phyloP scores from a whole-genome alignment of 768 basidiomycete species.

The Sarcomyxa edulis region DNA sequence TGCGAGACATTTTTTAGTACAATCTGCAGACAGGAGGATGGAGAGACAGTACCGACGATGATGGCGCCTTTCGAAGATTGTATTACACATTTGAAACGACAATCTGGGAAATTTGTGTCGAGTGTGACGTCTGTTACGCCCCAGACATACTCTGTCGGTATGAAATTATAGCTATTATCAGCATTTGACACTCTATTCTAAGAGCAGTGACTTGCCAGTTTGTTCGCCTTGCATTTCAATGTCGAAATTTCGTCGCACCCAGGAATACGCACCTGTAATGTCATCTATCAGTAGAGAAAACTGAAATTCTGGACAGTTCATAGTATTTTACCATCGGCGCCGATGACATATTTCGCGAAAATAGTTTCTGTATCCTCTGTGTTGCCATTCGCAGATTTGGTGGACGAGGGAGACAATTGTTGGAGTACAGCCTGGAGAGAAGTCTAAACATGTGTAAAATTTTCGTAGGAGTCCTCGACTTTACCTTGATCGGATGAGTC shows the following conservation, averaged over 20 bases:
- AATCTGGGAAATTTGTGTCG: conserved; percentile 75
- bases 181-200: no score
- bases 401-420: no score
- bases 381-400: no score
- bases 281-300: no score
- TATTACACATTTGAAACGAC: conserved; percentile 56
- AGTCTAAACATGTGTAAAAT: background rate
- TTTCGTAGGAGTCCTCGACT: conserved; percentile 5
- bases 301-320: background rate
- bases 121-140: conserved; percentile 75
- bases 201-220: conserved; percentile 21
- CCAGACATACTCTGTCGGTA: conserved; percentile 73
- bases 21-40: no score
- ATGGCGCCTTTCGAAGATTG: conserved; percentile 66
- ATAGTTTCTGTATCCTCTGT: conserved; percentile 47
- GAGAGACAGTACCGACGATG: no score
- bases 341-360: conserved; percentile 69
- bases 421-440: conserved; percentile 39
- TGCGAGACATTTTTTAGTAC: no score
- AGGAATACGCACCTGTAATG: conserved; percentile 84
- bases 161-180: no score
- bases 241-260: conserved; percentile 65
- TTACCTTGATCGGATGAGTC: conserved; percentile 32
- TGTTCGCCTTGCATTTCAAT: conserved; percentile 79
- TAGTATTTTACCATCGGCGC: conserved; percentile 57